Evolutionary conservation across 1,284 basidiomycete species (phyloP).

Genomic region (Tylopilus sp.): DNA sequence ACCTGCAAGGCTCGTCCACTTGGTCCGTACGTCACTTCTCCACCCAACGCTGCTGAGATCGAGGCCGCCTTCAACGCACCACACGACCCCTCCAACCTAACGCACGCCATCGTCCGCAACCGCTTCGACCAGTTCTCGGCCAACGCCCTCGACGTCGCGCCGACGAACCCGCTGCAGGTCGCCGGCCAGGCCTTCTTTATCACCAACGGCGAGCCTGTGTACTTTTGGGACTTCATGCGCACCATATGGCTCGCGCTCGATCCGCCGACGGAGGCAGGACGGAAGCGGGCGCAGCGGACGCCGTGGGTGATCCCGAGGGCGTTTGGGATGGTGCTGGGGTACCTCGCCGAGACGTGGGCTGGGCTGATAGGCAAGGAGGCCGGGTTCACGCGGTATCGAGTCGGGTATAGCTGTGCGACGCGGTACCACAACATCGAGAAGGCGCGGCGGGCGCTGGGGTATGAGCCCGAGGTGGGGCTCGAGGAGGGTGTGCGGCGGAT

Average conservation of each 20-base stretch:
- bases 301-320: constrained; percentile 58
- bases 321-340: constrained; percentile 70
- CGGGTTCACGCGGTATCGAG: constrained; percentile 88
- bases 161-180: constrained; percentile 62
- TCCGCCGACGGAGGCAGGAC: constrained; percentile 42
- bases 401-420: constrained; percentile 68
- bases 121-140: constrained; percentile 73
- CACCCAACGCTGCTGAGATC: constrained; percentile 56
- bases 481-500: constrained; percentile 84
- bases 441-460: constrained; percentile 87
- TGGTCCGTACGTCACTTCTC: constrained; percentile 69
- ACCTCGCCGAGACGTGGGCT: constrained; percentile 70
- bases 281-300: constrained; percentile 34
- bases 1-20: constrained; percentile 76
- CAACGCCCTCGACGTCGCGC: constrained; percentile 47
- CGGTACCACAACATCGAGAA: constrained; percentile 97
- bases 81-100: constrained; percentile 40
- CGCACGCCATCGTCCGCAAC: constrained; percentile 66
- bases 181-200: constrained; percentile 97
- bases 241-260: constrained; percentile 83
- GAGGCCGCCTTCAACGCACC: constrained; percentile 58
- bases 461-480: constrained; percentile 87
- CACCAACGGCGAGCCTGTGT: constrained; percentile 94
- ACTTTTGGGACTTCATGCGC: constrained; percentile 95
- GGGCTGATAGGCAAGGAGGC: constrained; percentile 79